Base-by-base conservation (phyloP, 2,329 filamentous ascomycete genomes). In the Colletotrichum godetiae region DNA sequence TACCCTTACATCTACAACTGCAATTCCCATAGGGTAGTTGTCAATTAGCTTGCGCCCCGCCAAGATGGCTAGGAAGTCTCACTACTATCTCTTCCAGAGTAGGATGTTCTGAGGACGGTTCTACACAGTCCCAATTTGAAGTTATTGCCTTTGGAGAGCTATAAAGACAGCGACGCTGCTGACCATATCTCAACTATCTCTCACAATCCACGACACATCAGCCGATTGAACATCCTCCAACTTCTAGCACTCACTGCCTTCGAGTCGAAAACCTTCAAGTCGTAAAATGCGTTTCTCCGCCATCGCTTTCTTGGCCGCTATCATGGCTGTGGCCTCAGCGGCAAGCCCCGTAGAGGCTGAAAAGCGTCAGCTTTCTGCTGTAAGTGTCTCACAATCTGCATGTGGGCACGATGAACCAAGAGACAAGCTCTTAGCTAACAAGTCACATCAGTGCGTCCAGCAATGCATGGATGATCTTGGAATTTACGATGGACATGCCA, bases 401-500 rank as follows among this genome's bases (percentile, higher is more conserved):
- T 29, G 27, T 29, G 5, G 27, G 27, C 27, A 29, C 27, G 27
- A 29, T 29, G 4, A 29, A 29, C 27, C 27, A 29, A 29, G 27
- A 29, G 27, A 4, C 27, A 29, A 29, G 55, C n/a, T n/a, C n/a
- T n/a, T n/a, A n/a, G n/a, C 2, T 4, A n/a, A 46, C 42, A 10
- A 7, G 19, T 7, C 3, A 2, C 1, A 3, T 12, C 0, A 68
- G 68, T 68, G 68, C 5, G 68, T 72, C 2, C 24, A 22, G 0
- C 6, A 5, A 27, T 68, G 64, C 35, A 56, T 68, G 46, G 68
- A 68, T 12, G 68, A 72, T 10, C 29, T 42, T 13, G 68, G 68
- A 2, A 68, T 72, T 8, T 57, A 60, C 11, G 68, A 72, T 1
- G 68, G 68, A 5, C 57, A 57, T 13, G 63, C 56, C n/a, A 61